Percentiles rank a stretch among this genome's conserved stretches.
Conservation (phyloP, 192 early-diverging fungal species). For the Coemansia biformis region DNA sequence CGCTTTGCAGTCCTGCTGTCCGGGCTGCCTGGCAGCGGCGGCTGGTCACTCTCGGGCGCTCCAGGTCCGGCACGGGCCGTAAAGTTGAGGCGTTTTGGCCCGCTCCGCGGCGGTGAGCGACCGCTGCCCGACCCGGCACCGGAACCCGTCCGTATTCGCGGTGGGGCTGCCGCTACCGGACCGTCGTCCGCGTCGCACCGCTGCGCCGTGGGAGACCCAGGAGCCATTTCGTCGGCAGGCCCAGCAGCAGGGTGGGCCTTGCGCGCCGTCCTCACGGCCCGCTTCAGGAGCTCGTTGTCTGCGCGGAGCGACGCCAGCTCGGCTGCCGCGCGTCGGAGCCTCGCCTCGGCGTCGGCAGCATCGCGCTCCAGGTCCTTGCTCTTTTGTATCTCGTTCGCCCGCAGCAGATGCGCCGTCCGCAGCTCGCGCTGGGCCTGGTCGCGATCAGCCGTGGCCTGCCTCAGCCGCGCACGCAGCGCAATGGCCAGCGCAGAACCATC, state of each 20-base stretch:
- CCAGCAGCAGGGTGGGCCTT: not conserved
- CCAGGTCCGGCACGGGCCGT: too few species aligned
- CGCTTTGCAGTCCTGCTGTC: too few species aligned
- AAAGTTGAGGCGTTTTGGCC: too few species aligned
- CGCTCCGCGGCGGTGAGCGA: too few species aligned
- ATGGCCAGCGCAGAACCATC: constrained; percentile 25
- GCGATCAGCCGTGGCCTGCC: constrained; percentile 19
- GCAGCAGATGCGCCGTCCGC: constrained; percentile 33
- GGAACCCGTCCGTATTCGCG: too few species aligned
- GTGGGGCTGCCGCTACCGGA: too few species aligned
- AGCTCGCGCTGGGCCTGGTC: constrained; percentile 42
- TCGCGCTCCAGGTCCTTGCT: constrained; percentile 41
- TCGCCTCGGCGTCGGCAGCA: constrained; percentile 22
- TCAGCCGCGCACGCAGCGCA: constrained; percentile 27
- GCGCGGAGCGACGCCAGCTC: constrained; percentile 25
- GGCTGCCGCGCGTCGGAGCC: constrained; percentile 15
- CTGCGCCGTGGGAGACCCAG: too few species aligned
- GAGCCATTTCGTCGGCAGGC: not conserved
- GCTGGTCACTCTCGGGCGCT: too few species aligned
- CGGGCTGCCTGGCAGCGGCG: too few species aligned
- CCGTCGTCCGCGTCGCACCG: too few species aligned
- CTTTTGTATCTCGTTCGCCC: constrained; percentile 39
- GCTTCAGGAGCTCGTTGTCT: constrained; percentile 22
- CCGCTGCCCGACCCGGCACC: too few species aligned
- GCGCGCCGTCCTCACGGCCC: not conserved